phyloP scores from a whole-genome alignment of 2,329 filamentous ascomycete species.

The Cadophora sp. region DNA sequence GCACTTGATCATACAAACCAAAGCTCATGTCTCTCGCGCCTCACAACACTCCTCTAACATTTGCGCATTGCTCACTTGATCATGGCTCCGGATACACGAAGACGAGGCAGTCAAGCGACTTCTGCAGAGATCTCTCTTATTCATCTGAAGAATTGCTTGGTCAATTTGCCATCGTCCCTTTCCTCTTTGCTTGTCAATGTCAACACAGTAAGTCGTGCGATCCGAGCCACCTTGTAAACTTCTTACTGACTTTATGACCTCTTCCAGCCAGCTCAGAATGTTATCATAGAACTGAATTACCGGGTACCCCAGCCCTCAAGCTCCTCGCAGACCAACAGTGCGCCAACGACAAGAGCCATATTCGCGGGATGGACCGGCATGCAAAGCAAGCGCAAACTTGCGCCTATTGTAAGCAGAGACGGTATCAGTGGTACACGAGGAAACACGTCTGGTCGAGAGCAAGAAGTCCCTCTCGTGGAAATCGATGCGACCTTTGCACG shows the following conservation, averaged over 20 bases:
- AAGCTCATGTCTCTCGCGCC: constrained; percentile 2
- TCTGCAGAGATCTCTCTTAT: constrained; percentile 85
- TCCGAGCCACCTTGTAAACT: background rate
- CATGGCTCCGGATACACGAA: constrained; percentile 38
- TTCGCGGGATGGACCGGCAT: constrained; percentile 98
- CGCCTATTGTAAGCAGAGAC: constrained; percentile 76
- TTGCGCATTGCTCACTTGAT: background rate
- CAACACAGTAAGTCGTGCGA: constrained; percentile 74
- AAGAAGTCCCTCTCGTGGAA: constrained; percentile 80
- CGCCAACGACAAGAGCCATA: constrained; percentile 68
- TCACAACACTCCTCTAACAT: background rate
- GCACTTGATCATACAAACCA: background rate
- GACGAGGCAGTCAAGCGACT: constrained; percentile 64
- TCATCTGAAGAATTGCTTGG: constrained; percentile 91
- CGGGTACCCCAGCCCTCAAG: constrained; percentile 61
- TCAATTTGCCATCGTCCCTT: constrained; percentile 87
- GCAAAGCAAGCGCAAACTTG: constrained; percentile 85
- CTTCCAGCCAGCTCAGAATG: constrained; percentile 85
- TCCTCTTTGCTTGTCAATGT: constrained; percentile 86
- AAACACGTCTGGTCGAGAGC: constrained; percentile 67
- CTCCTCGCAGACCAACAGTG: constrained; percentile 52
- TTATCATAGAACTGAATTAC: constrained; percentile 89
- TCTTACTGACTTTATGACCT: constrained; percentile 9
- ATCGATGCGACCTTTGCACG: constrained; percentile 85
- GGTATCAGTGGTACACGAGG: constrained; percentile 68